Conservation (phyloP, 2,329 filamentous ascomycete species). For the Lasiodiplodia gonubiensis region DNA sequence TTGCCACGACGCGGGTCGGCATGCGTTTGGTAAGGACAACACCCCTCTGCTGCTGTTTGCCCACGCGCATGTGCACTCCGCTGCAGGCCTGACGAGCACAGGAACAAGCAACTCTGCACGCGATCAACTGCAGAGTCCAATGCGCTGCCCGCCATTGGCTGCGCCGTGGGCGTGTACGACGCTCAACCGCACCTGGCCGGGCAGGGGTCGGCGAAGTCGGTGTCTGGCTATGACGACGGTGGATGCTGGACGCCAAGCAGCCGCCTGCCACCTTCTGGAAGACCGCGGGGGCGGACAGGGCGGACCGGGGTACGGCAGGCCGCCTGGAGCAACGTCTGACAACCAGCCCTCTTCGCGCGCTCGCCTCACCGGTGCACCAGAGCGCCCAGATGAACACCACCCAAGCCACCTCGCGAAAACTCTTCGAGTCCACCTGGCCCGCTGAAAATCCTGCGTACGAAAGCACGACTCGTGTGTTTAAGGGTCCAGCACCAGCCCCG, state of each 20-base stretch:
- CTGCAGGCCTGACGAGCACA: constrained; percentile 6
- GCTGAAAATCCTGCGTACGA: constrained; percentile 1
- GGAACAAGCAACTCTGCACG: constrained; percentile 24
- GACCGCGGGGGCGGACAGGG: background rate
- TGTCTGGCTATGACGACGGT: constrained; percentile 1
- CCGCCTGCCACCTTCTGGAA: constrained; percentile 1
- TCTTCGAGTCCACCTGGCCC: constrained; percentile 7
- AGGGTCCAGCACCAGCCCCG: constrained; percentile 19
- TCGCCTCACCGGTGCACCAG: constrained; percentile 2
- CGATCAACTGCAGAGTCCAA: constrained; percentile 9
- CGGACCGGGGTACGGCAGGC: background rate
- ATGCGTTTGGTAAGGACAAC: constrained; percentile 4
- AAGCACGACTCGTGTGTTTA: constrained; percentile 20
- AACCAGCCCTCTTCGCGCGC: background rate
- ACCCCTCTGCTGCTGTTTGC: background rate
- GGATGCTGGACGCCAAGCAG: constrained; percentile 12
- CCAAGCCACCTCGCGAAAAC: constrained; percentile 4
- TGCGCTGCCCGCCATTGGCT: background rate
- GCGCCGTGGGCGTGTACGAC: background rate
- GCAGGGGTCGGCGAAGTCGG: background rate
- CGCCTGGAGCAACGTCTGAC: background rate
- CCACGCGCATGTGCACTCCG: background rate
- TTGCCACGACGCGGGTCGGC: constrained; percentile 12
- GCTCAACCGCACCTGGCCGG: background rate
- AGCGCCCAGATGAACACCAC: background rate